Evolutionary conservation across 768 basidiomycete genomes (phyloP).

Genomic region (Steccherinum ochraceum): DNA sequence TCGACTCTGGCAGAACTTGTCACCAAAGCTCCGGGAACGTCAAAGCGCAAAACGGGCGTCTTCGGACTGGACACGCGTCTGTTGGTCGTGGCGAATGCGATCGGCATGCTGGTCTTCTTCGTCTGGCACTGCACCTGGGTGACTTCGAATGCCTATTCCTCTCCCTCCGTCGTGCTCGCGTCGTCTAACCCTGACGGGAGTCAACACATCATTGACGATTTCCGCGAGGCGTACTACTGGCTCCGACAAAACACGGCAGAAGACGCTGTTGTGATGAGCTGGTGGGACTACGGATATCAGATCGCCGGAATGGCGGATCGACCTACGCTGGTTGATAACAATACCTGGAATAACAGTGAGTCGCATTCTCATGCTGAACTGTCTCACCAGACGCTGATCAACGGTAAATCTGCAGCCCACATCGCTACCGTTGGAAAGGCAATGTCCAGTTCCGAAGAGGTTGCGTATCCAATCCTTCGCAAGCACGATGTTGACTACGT

Average conservation of each 20-base stretch:
- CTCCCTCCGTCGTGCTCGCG: conserved; percentile 92
- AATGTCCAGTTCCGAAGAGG: conserved; percentile 91
- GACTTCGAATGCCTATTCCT: conserved; percentile 91
- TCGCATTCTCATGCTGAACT: too few relatives aligned
- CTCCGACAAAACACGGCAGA: conserved; percentile 90
- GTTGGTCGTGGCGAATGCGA: conserved; percentile 64
- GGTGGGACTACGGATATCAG: conserved; percentile 99
- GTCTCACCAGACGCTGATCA: too few relatives aligned
- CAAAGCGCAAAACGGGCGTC: conserved; percentile 48
- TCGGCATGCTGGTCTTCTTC: conserved; percentile 81
- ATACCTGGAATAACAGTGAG: conserved; percentile 99
- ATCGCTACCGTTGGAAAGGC: conserved; percentile 99
- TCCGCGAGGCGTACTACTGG: conserved; percentile 99
- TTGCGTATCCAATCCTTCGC: conserved; percentile 93
- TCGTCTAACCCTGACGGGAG: conserved; percentile 76
- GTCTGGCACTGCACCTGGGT: conserved; percentile 97
- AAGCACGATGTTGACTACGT: conserved; percentile 98
- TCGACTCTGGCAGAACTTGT: conserved; percentile 13
- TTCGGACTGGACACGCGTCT: conserved; percentile 83
- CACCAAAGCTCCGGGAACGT: conserved; percentile 12
- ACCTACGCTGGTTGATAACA: conserved; percentile 95
- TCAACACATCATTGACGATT: conserved; percentile 96
- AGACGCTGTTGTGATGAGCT: conserved; percentile 93
- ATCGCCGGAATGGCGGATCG: conserved; percentile 99
- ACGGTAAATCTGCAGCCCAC: conserved; percentile 81